Evolutionary conservation across 1,139 yeast species (phyloP).

Genomic region (Diutina pseudorugosa): DNA sequence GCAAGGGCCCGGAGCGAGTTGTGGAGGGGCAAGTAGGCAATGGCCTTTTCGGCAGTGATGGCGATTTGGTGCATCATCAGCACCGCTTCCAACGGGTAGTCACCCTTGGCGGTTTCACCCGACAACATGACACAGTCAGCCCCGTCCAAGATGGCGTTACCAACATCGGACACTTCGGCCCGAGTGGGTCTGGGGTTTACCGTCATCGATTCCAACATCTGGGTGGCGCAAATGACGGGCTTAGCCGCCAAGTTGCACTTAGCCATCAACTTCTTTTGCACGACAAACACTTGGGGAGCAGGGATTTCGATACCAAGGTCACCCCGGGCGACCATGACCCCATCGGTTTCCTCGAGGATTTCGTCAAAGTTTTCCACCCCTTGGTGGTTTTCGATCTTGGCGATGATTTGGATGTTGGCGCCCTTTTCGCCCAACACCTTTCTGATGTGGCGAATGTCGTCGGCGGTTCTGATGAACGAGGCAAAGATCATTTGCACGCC

Average conservation of each 20-base stretch:
- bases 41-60: constrained; percentile 92
- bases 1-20: constrained; percentile 84
- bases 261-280: constrained; percentile 97
- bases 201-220: constrained; percentile 99
- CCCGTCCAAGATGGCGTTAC: constrained; percentile 98
- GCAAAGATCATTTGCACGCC: constrained; percentile 97
- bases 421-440: constrained; percentile 95
- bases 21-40: constrained; percentile 79
- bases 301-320: constrained; percentile 99
- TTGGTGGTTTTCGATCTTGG: constrained; percentile 98
- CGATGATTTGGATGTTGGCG: constrained; percentile 86
- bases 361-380: constrained; percentile 99
- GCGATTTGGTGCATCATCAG: constrained; percentile 98
- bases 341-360: constrained; percentile 87
- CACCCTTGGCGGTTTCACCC: constrained; percentile 99
- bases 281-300: constrained; percentile 97
- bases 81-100: constrained; percentile 95
- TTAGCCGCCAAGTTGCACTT: constrained; percentile 98
- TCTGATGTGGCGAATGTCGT: constrained; percentile 84
- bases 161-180: constrained; percentile 99
- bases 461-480: constrained; percentile 90
- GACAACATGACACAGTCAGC: constrained; percentile 99
- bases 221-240: constrained; percentile 99
- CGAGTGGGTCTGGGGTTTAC: constrained; percentile 99
- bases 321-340: constrained; percentile 99